Percentiles rank a stretch among this genome's conserved stretches.
Conservation (phyloP, 495 filamentous ascomycete species). For the Aspergillus cristatus region DNA sequence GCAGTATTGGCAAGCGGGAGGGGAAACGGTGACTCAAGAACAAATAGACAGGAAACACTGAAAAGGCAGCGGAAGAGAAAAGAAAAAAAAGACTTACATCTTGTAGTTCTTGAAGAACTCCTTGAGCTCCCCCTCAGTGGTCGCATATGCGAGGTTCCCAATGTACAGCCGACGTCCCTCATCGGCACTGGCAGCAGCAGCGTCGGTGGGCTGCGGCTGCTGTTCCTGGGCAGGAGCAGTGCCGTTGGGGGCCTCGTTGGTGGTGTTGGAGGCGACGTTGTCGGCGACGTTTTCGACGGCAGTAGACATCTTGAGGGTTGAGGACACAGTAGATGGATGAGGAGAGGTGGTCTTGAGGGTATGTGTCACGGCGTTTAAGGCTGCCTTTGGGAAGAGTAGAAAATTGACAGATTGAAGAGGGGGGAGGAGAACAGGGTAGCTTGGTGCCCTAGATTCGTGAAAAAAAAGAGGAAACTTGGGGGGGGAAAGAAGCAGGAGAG, state of each 20-base stretch:
- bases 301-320: constrained; percentile 49
- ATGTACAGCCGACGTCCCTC: constrained; percentile 99
- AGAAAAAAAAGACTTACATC: constrained; percentile 62
- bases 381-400: constrained; percentile 35
- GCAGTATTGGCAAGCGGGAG: not conserved
- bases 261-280: constrained; percentile 35
- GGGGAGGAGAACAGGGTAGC: constrained; percentile 65
- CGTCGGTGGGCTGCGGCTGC: constrained; percentile 56
- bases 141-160: constrained; percentile 99
- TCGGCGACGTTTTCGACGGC: constrained; percentile 45
- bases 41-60: constrained; percentile 1
- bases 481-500: constrained; percentile 17
- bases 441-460: constrained; percentile 72
- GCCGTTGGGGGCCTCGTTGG: constrained; percentile 66
- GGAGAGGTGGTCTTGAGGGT: constrained; percentile 12
- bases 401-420: constrained; percentile 43
- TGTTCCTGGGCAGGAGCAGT: constrained; percentile 52
- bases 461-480: constrained; percentile 11
- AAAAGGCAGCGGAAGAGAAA: too few species aligned
- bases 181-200: constrained; percentile 90
- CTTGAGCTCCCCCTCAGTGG: constrained; percentile 98
- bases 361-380: constrained; percentile 28
- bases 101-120: constrained; percentile 97
- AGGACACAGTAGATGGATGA: constrained; percentile 25
- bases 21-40: too few species aligned